Percentiles rank a stretch among this genome's conserved stretches.
Evolutionary conservation across 495 filamentous ascomycete species (phyloP).

Genomic region (Aspergillus haitiensis): DNA sequence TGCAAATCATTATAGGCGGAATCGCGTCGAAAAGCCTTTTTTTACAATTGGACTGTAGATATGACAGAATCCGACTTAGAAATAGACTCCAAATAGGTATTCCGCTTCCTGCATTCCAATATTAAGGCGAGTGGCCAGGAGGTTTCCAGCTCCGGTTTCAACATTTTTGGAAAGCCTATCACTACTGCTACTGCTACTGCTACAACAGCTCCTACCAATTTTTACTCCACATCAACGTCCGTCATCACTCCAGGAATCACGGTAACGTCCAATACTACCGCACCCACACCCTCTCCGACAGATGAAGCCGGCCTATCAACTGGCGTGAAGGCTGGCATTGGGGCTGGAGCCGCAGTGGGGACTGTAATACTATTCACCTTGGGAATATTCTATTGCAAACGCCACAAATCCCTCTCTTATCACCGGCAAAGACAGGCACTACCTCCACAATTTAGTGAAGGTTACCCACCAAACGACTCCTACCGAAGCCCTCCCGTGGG

Average conservation of each 20-base stretch:
- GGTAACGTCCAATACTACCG: not conserved
- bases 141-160: slow-evolving; percentile 13
- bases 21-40: slow-evolving; percentile 6
- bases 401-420: not conserved
- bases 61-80: slow-evolving; percentile 7
- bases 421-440: not conserved
- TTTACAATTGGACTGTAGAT: slow-evolving; percentile 14
- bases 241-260: not conserved
- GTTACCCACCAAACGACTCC: not conserved
- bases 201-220: not conserved
- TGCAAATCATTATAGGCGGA: not conserved
- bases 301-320: slow-evolving; percentile 1
- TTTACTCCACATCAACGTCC: slow-evolving; percentile 3
- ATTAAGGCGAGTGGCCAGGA: slow-evolving; percentile 8
- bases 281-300: not conserved
- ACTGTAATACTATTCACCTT: slow-evolving; percentile 3
- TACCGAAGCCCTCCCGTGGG: not conserved
- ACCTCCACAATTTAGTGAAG: not conserved
- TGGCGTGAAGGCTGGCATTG: slow-evolving; percentile 16
- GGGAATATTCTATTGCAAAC: slow-evolving; percentile 7
- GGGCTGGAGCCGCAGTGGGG: slow-evolving; percentile 7
- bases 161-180: not conserved
- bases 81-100: slow-evolving; percentile 3
- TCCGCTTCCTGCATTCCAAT: slow-evolving; percentile 15
- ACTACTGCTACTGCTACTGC: not conserved